Conservation (phyloP, 805 yeast species). For the Zygoascus flipseniorum region DNA sequence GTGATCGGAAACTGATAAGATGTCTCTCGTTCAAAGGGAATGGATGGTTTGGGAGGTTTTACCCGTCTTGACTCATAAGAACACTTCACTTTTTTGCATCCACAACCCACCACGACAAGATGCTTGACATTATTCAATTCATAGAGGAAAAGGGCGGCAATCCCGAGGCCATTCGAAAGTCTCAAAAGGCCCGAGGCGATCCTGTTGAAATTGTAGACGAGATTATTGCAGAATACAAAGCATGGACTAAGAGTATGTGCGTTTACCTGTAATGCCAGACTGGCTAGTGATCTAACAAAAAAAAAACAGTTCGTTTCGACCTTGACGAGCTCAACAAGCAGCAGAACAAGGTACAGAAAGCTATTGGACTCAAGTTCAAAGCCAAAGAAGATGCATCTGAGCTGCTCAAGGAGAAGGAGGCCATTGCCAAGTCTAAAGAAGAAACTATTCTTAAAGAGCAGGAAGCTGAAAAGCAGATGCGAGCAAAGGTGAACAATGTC, state of each 20-base stretch:
- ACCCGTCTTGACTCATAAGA: not conserved
- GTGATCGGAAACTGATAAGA: not conserved
- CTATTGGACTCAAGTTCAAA: slow-evolving; percentile 85
- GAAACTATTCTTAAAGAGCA: slow-evolving; percentile 59
- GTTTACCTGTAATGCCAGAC: too few species aligned
- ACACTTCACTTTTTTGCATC: not conserved
- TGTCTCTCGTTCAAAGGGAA: not conserved
- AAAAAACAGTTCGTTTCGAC: slow-evolving; percentile 55
- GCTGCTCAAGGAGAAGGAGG: slow-evolving; percentile 73
- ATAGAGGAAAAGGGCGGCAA: slow-evolving; percentile 96
- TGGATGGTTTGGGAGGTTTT: not conserved
- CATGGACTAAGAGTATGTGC: slow-evolving; percentile 63
- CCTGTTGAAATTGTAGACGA: slow-evolving; percentile 94
- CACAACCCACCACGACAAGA: slow-evolving; percentile 22
- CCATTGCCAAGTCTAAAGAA: slow-evolving; percentile 61
- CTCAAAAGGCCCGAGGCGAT: slow-evolving; percentile 92
- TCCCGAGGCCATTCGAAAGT: slow-evolving; percentile 77
- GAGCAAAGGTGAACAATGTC: slow-evolving; percentile 74
- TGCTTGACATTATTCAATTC: slow-evolving; percentile 90
- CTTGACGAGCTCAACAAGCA: slow-evolving; percentile 85
- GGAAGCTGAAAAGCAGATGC: slow-evolving; percentile 66
- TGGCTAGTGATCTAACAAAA: not conserved
- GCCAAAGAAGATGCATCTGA: slow-evolving; percentile 91
- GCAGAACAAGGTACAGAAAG: slow-evolving; percentile 84
- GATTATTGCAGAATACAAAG: slow-evolving; percentile 82